Evolutionary conservation across 148 eudicot species (phyloP).

Genomic region (Persicaria maculosa): DNA sequence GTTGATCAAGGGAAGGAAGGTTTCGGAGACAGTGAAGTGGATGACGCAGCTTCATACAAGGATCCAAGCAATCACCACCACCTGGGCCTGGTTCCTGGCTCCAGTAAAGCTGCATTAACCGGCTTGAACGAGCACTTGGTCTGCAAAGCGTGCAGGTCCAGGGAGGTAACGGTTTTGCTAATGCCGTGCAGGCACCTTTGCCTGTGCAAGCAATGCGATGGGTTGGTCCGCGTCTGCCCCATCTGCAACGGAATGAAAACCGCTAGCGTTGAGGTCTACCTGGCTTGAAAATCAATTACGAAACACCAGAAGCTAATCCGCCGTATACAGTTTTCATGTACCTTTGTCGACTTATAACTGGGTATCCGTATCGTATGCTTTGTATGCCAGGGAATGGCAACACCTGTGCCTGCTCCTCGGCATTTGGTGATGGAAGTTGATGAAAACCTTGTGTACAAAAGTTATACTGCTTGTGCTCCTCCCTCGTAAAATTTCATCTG

Average conservation of each 20-base stretch:
- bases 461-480: background rate
- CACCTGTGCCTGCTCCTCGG: background rate
- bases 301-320: constrained; percentile 2
- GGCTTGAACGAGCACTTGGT: constrained; percentile 29
- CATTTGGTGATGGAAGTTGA: background rate
- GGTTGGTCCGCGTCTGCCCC: constrained; percentile 43
- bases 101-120: constrained; percentile 24
- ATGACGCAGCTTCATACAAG: constrained; percentile 65
- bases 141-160: constrained; percentile 52
- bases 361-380: background rate
- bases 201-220: constrained; percentile 64
- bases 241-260: constrained; percentile 55
- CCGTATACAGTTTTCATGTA: constrained; percentile 3
- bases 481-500: background rate
- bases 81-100: constrained; percentile 26
- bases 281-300: constrained; percentile 31
- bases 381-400: background rate
- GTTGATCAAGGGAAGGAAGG: constrained; percentile 69
- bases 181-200: constrained; percentile 83
- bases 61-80: constrained; percentile 44
- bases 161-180: constrained; percentile 51
- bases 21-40: constrained; percentile 69
- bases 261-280: constrained; percentile 60
- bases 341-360: constrained; percentile 2
- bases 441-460: background rate